A percentile compares a stretch with the other conserved stretches of the same genome.
These are phyloP conservation scores for Lavandula angustifolia DNA, from an alignment of 257 asterid species.

Conservation along the genomic window DNA sequence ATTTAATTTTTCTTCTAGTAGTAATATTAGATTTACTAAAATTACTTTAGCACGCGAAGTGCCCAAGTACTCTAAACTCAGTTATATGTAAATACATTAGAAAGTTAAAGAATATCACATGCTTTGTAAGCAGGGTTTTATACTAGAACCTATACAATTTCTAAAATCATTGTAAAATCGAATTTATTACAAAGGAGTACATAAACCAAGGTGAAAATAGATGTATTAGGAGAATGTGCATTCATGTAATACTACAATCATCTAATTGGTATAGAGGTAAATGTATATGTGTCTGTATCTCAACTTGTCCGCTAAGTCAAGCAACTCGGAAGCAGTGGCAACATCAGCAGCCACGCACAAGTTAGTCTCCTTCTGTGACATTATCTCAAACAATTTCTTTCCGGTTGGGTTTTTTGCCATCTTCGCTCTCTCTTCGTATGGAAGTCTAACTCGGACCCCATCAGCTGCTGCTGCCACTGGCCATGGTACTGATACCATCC, in stretches of 20 bases:
- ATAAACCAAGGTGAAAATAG: conserved; percentile 6
- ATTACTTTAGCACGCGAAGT: too few relatives aligned
- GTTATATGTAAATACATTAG: neutral
- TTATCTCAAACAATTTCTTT: conserved; percentile 80
- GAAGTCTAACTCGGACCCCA: conserved; percentile 53
- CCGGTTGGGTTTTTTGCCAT: conserved; percentile 80
- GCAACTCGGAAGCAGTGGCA: conserved; percentile 82
- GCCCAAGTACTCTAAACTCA: neutral
- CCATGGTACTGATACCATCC: conserved; percentile 60
- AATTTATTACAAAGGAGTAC: conserved; percentile 4
- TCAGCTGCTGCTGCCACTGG: conserved; percentile 32
- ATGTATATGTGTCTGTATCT: conserved; percentile 6
- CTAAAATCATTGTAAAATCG: neutral
- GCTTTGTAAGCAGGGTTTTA: neutral
- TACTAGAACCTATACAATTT: conserved; percentile 11
- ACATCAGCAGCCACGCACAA: conserved; percentile 96
- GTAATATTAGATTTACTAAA: too few relatives aligned
- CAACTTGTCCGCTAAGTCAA: conserved; percentile 88
- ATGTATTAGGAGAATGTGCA: neutral
- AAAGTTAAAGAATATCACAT: neutral
- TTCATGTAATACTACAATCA: conserved; percentile 14
- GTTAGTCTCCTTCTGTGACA: conserved; percentile 76
- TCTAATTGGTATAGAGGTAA: neutral
- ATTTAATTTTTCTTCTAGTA: too few relatives aligned
- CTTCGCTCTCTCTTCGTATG: conserved; percentile 76